Conservation (phyloP, 306 rosid species). For the Notholithocarpus densiflorus region DNA sequence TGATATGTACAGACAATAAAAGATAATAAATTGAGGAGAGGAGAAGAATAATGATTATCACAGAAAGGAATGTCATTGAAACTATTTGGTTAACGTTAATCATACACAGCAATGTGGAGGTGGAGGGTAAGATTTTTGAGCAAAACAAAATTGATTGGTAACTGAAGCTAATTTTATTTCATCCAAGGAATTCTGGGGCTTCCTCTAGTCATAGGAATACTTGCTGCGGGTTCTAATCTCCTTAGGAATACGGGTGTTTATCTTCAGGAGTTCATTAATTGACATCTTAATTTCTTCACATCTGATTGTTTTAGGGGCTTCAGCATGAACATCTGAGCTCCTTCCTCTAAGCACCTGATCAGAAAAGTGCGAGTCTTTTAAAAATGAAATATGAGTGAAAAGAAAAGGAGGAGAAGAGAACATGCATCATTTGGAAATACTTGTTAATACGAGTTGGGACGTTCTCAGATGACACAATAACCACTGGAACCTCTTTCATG, state of each 20-base stretch:
- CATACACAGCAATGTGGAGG: neutral
- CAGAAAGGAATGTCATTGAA: neutral
- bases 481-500: slow-evolving; percentile 91
- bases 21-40: neutral
- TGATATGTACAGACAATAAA: no score
- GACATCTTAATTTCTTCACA: slow-evolving; percentile 64
- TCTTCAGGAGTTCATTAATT: slow-evolving; percentile 58
- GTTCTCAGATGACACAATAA: slow-evolving; percentile 89
- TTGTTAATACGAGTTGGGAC: slow-evolving; percentile 74
- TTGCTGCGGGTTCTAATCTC: neutral
- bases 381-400: neutral
- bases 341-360: slow-evolving; percentile 83
- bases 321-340: slow-evolving; percentile 90
- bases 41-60: neutral
- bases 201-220: neutral
- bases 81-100: neutral
- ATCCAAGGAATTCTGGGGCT: neutral
- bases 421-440: slow-evolving; percentile 29
- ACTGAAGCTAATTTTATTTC: no score
- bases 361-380: neutral
- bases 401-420: neutral
- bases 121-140: no score
- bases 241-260: slow-evolving; percentile 11
- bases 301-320: slow-evolving; percentile 90
- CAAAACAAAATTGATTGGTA: no score